phyloP scores from a whole-genome alignment of 2,329 filamentous ascomycete genomes.

The Cadophora sp. region DNA sequence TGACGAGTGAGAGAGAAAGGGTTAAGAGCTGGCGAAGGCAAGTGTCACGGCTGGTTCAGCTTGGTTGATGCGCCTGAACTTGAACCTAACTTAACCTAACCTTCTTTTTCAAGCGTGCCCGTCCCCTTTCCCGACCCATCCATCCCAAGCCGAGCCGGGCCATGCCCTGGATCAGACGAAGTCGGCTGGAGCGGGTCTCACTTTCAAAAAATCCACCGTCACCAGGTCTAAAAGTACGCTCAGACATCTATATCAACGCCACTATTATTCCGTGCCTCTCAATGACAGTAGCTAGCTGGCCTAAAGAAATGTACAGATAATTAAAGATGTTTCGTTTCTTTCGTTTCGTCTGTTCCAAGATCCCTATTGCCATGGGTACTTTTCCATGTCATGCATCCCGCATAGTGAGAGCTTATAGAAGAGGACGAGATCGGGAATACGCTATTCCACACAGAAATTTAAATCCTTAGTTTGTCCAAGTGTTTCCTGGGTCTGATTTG shows the following conservation, averaged over 20 bases:
- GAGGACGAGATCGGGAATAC: neutral
- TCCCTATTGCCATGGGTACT: neutral
- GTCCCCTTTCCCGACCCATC: neutral
- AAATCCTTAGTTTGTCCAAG: too few species aligned
- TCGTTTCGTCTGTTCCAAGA: neutral
- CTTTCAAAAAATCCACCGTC: neutral
- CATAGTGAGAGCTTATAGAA: neutral
- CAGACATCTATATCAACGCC: constrained; percentile 17
- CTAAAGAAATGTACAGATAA: neutral
- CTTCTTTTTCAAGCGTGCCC: neutral
- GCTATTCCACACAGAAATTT: neutral
- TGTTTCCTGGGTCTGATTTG: neutral
- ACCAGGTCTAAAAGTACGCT: neutral
- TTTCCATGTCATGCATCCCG: neutral
- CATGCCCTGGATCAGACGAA: neutral
- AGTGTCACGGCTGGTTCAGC: constrained; percentile 8
- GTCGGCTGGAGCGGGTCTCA: constrained; percentile 13
- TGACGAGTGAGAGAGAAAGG: constrained; percentile 4
- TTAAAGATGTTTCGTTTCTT: neutral
- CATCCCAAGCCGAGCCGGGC: neutral
- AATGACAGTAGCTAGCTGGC: neutral
- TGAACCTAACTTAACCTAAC: neutral
- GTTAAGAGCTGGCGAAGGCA: neutral
- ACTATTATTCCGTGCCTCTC: constrained; percentile 12
- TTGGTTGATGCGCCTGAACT: constrained; percentile 9